These are phyloP conservation scores for Penicillium sp. DNA, from an alignment of 2,329 filamentous ascomycete genomes.

Conservation along the genomic window DNA sequence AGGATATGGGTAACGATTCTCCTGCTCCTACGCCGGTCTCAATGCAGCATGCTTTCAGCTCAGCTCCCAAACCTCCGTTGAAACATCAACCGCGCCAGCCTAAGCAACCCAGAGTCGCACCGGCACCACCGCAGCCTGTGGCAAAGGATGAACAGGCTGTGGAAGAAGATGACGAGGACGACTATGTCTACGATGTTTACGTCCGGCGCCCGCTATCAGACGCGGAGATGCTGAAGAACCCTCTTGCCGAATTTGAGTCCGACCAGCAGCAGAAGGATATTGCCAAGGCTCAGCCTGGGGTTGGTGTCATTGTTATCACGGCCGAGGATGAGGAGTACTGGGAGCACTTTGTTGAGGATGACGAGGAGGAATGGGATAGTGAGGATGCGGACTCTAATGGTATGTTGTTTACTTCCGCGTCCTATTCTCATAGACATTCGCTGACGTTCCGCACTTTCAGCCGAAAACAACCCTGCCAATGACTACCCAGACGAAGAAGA, in stretches of 20 bases:
- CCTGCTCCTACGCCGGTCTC: not conserved
- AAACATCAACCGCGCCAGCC: constrained; percentile 39
- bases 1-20: constrained; percentile 23
- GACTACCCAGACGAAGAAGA: constrained; percentile 52
- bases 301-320: constrained; percentile 44
- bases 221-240: constrained; percentile 35
- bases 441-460: constrained; percentile 25
- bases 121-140: constrained; percentile 2
- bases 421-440: not conserved
- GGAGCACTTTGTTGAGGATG: constrained; percentile 54
- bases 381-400: constrained; percentile 63
- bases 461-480: constrained; percentile 50
- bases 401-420: constrained; percentile 23
- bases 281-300: constrained; percentile 33
- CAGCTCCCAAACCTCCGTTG: constrained; percentile 29
- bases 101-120: constrained; percentile 25
- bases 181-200: constrained; percentile 62
- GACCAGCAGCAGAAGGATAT: constrained; percentile 30
- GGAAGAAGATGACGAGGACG: constrained; percentile 45
- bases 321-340: constrained; percentile 51
- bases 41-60: constrained; percentile 2
- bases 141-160: constrained; percentile 6
- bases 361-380: constrained; percentile 54
- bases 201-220: constrained; percentile 47
- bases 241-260: constrained; percentile 29